Evolutionary conservation across 1,284 basidiomycete species (phyloP).

Genomic region (Thecaphora frezii): DNA sequence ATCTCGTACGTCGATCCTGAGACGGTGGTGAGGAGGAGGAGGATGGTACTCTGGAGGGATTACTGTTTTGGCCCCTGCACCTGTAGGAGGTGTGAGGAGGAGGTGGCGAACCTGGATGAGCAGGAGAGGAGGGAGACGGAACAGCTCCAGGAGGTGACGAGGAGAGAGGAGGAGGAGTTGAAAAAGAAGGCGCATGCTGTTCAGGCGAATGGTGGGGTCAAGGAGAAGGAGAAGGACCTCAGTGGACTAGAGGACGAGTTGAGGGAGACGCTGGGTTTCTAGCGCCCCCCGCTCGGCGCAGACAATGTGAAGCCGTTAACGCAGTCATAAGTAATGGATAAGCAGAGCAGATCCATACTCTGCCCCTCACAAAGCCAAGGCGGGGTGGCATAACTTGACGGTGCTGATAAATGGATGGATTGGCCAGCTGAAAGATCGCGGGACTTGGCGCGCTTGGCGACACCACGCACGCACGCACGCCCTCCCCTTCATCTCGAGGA

Average conservation of each 20-base stretch:
- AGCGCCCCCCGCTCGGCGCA: too few relatives aligned
- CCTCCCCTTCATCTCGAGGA: too few relatives aligned
- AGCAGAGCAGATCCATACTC: too few relatives aligned
- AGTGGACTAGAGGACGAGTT: slow-evolving; percentile 42
- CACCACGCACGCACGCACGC: too few relatives aligned
- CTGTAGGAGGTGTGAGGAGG: slow-evolving; percentile 65
- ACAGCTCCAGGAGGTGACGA: slow-evolving; percentile 63
- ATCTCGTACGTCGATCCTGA: slow-evolving; percentile 76
- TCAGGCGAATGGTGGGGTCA: slow-evolving; percentile 2
- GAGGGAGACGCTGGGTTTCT: slow-evolving; percentile 44
- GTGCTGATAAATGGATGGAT: too few relatives aligned
- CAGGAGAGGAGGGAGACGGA: slow-evolving; percentile 56
- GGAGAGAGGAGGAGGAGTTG: slow-evolving; percentile 64
- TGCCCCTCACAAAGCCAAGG: too few relatives aligned
- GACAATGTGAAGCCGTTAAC: too few relatives aligned
- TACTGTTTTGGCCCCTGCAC: slow-evolving; percentile 62
- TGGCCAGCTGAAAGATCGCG: too few relatives aligned
- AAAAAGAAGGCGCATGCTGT: slow-evolving; percentile 6
- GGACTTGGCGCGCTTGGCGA: too few relatives aligned
- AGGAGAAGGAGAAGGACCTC: slow-evolving; percentile 4
- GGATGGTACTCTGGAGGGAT: slow-evolving; percentile 64
- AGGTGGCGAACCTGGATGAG: slow-evolving; percentile 66
- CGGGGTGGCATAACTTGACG: too few relatives aligned
- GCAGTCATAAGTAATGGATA: too few relatives aligned
- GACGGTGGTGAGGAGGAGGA: slow-evolving; percentile 65